Evolutionary conservation across 495 filamentous ascomycete species (phyloP).

Genomic region (Penicillium desertorum): DNA sequence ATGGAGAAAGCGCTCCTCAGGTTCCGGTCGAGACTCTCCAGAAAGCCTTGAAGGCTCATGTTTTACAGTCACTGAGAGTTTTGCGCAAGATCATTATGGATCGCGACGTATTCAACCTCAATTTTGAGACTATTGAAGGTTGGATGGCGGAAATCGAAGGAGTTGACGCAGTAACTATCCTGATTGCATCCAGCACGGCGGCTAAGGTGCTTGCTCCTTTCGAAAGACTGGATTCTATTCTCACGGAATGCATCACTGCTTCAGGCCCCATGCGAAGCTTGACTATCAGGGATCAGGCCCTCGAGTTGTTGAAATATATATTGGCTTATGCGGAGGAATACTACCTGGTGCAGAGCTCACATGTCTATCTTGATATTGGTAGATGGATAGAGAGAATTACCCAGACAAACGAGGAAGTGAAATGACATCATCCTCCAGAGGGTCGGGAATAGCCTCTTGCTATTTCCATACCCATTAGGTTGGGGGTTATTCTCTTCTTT

Average conservation of each 20-base stretch:
- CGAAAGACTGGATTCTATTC: not conserved
- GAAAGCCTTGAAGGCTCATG: not conserved
- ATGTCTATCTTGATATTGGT: not conserved
- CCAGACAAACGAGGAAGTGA: not conserved
- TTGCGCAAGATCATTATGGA: not conserved
- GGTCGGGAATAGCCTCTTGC: not conserved
- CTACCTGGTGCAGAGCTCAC: not conserved
- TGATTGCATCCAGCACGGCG: not conserved
- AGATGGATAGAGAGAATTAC: not conserved
- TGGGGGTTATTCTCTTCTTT: not conserved
- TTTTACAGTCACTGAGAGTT: not conserved
- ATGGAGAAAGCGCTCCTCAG: not conserved
- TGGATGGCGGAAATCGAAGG: not conserved
- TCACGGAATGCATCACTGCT: not conserved
- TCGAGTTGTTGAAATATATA: conserved; percentile 3
- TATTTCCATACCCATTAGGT: not conserved
- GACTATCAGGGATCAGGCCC: not conserved
- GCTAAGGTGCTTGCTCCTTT: not conserved
- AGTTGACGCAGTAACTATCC: not conserved
- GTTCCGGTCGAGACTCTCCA: not conserved
- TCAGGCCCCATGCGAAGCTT: not conserved
- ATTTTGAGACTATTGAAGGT: not conserved
- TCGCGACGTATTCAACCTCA: not conserved
- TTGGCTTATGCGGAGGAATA: not conserved
- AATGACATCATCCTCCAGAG: not conserved